Base-by-base conservation (phyloP, 2,329 filamentous ascomycete genomes). In the Sarocladium kiliense region DNA sequence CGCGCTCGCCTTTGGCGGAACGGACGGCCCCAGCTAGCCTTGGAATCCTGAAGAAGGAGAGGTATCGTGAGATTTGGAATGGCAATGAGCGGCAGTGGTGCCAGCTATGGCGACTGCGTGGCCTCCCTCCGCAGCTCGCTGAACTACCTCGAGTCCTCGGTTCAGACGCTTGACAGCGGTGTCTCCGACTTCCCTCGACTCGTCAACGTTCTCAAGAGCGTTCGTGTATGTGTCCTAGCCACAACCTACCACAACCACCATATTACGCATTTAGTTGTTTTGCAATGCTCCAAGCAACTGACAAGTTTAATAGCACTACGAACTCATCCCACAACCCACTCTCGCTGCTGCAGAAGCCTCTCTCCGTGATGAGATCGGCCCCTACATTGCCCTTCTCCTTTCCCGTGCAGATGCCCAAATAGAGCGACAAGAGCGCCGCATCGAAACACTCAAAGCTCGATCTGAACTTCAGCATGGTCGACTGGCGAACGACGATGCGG, bases 351-450 rank as follows among this genome's bases (percentile, higher is more conserved):
- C 92, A 30, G 92, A 97, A 71, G 79, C 89, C 61, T 86, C 90
- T 3, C 83, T 97, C 18, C 87, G 91, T 63, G 88, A 90, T 64
- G 91, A 96, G 68, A 94, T 96, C 62, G 86, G 87, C n/a, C 92
- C 92, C 9, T 91, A 91, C 69, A 88, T 96, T 60, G 77, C 86
- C 27, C 82, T 85, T 56, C 82, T 97, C 2, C 84, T 97, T 53
- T 81, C 85, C 59, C 86, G 91, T 61, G 90, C 91, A n/a, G 86
- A 91, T 61, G 85, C 86, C 59, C 87, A 96, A 65, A 81, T 95
- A 37, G 89, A 92, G 63, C 89, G 90, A 57, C 84, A 93, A 41
- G 88, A 88, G 54, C 84, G 91, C 6, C 87, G 90, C 60, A 89
- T 96, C 68, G 86, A 95, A 66, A 86, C 86, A 1, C 78, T 96